Base-by-base conservation (phyloP, 2,329 filamentous ascomycete genomes). In the Calonectria leucothoes region DNA sequence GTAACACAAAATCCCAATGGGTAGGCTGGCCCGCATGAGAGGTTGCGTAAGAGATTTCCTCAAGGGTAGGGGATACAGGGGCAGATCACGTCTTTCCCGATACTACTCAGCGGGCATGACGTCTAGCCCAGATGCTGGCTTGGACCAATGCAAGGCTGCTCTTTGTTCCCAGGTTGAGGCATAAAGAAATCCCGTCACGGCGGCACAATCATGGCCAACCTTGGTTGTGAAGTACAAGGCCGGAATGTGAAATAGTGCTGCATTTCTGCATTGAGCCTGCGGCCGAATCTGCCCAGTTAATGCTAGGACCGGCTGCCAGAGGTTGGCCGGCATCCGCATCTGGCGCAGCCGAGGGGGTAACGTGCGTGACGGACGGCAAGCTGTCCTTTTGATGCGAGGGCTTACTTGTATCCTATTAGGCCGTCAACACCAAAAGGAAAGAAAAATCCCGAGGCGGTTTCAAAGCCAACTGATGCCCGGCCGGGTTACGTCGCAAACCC, bases 1-100 rank as follows among this genome's bases (percentile, higher is more conserved):
- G 69, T 66, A 61, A 65, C 65, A 39, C 49, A 69, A 59, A 52
- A 51, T 35, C 63, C 42, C 8, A 33, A 39, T 37, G 52, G 59
- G 64, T 48, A 42, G 57, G 52, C 48, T 59, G 61, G 52, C 67
- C 42, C 45, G 66, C 52, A 52, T 49, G 37, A 67, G 35, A 48
- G 29, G 66, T 61, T 23, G 61, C 17, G 55, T 25, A 59, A 63
- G 68, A 70, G 17, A 64, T 65, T 23, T 57, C 29, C 23, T 23
- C 25, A 57, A 45, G 67, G 23, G 61, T 57, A 70, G 69, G 55
- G 61, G 48, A 31, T 49, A 51, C 61, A 51, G 37, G 67, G 57
- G 27, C 39, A 45, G 23, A 31, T 37, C 20, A 37, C 31, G 20
- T 35, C 51, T 31, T 61, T 33, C 55, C 33, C 31, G n/a, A 39